Evolutionary conservation across 1,284 basidiomycete species (phyloP).

Genomic region (Papiliotrema terrestris): DNA sequence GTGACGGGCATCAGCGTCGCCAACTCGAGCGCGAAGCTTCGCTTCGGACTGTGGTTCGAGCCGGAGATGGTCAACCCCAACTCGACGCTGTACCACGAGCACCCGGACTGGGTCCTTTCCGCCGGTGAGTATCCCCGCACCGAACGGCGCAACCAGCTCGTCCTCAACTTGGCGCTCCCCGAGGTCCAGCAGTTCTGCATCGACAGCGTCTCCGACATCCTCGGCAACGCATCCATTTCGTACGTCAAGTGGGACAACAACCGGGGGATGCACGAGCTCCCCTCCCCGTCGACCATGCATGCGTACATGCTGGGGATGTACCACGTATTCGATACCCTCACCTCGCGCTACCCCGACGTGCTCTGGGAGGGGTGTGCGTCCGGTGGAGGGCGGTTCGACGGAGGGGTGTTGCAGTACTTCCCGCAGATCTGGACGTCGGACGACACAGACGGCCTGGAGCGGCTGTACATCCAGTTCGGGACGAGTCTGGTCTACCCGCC

Average conservation of each 20-base stretch:
- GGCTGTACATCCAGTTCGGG: conserved; percentile 35
- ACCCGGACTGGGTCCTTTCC: conserved; percentile 37
- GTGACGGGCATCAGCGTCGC: conserved; percentile 5
- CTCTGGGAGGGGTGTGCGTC: conserved; percentile 38
- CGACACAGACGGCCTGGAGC: conserved; percentile 33
- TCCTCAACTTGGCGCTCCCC: conserved; percentile 25
- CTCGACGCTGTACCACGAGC: conserved; percentile 28
- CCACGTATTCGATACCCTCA: conserved; percentile 26
- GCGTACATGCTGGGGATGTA: conserved; percentile 37
- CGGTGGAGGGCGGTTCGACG: conserved; percentile 35
- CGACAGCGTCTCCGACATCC: conserved; percentile 14
- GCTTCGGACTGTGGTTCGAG: conserved; percentile 40
- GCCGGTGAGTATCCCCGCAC: conserved; percentile 17
- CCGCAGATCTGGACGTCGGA: conserved; percentile 35
- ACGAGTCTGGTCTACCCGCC: conserved; percentile 30
- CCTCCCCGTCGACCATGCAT: conserved; percentile 21
- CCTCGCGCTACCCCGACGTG: conserved; percentile 25
- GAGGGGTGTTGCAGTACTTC: conserved; percentile 32
- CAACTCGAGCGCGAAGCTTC: conserved; percentile 7
- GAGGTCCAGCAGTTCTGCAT: conserved; percentile 37
- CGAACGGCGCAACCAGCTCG: conserved; percentile 29
- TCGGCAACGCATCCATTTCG: conserved; percentile 21
- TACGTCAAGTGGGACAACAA: conserved; percentile 43
- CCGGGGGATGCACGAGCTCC: conserved; percentile 35
- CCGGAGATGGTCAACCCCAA: conserved; percentile 39